Conservation (phyloP, 2,329 filamentous ascomycete genomes). For the Didymella pinodella region DNA sequence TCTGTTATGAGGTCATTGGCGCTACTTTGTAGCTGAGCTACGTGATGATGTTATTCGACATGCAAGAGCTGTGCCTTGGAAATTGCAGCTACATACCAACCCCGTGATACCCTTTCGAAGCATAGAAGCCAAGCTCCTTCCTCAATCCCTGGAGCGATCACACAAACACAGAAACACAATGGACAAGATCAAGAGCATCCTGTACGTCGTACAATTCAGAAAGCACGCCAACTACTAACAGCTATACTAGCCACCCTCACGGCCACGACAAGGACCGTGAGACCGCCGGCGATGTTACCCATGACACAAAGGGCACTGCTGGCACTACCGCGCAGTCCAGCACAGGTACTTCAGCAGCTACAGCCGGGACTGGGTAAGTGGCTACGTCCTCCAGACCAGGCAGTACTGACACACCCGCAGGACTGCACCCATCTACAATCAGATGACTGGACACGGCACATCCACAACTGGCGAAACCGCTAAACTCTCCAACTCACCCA, state of each 20-base stretch:
- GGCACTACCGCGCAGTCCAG: conserved; percentile 15
- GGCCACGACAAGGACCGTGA: conserved; percentile 49
- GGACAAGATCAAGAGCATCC: conserved; percentile 57
- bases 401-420: conserved; percentile 1
- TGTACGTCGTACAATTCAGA: conserved; percentile 40
- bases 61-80: conserved; percentile 36
- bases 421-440: conserved; percentile 40
- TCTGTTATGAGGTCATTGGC: conserved; percentile 20
- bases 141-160: conserved; percentile 21
- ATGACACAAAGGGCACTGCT: conserved; percentile 25
- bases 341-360: conserved; percentile 3
- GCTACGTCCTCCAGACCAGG: no score
- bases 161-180: conserved; percentile 37
- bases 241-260: conserved; percentile 44
- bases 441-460: conserved; percentile 31
- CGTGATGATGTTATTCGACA: conserved; percentile 27
- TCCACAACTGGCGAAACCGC: conserved; percentile 17
- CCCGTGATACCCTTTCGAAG: conserved; percentile 7
- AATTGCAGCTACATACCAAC: conserved; percentile 17
- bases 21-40: conserved; percentile 20
- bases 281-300: conserved; percentile 31
- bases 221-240: conserved; percentile 15
- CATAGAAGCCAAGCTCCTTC: conserved; percentile 11
- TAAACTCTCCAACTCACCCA: conserved; percentile 13
- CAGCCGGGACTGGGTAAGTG: conserved; percentile 5